These are phyloP conservation scores for Lojkania enalia DNA, from an alignment of 2,329 filamentous ascomycete genomes.

Conservation along the genomic window DNA sequence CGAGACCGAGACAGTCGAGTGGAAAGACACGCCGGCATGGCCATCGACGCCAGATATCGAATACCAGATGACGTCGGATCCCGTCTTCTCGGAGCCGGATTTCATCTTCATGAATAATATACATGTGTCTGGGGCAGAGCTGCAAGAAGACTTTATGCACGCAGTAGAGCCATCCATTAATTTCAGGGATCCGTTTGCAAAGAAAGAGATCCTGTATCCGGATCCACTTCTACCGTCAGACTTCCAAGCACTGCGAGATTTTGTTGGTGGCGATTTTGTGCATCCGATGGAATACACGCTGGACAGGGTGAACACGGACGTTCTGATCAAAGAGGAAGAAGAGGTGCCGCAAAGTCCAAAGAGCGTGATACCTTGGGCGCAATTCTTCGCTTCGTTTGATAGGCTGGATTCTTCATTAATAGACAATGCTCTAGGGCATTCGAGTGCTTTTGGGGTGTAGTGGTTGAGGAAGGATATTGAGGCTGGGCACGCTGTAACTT, in stretches of 20 bases:
- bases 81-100: constrained; percentile 27
- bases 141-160: neutral
- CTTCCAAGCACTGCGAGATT: constrained; percentile 33
- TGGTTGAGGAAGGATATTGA: too few relatives aligned
- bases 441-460: too few relatives aligned
- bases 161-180: constrained; percentile 18
- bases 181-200: constrained; percentile 34
- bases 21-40: constrained; percentile 32
- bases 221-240: constrained; percentile 21
- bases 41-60: constrained; percentile 31
- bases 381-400: too few relatives aligned
- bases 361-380: too few relatives aligned
- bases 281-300: constrained; percentile 29
- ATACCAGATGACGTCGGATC: constrained; percentile 33
- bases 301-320: constrained; percentile 16
- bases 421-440: too few relatives aligned
- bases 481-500: too few relatives aligned
- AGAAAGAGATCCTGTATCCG: constrained; percentile 29
- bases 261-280: constrained; percentile 25
- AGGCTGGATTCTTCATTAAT: too few relatives aligned
- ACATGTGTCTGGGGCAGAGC: constrained; percentile 8
- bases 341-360: constrained; percentile 27
- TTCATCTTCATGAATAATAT: constrained; percentile 30
- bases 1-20: constrained; percentile 24
- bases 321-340: neutral